Conservation (phyloP, 2,329 filamentous ascomycete genomes). For the Pleomassaria siparia region DNA sequence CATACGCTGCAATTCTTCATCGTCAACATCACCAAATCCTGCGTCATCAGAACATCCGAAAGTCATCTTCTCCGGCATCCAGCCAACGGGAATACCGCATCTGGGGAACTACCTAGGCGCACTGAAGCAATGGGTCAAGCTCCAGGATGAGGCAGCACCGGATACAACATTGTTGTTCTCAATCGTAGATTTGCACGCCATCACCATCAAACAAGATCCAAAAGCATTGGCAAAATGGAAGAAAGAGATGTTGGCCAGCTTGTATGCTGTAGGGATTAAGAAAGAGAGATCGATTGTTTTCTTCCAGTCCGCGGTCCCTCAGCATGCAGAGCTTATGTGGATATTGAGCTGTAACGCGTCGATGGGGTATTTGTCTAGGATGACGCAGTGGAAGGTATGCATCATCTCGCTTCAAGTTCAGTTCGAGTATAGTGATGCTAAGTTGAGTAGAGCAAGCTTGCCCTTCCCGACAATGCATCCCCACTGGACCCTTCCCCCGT, state of each 20-base stretch:
- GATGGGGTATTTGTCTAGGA: conserved; percentile 91
- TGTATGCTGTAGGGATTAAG: conserved; percentile 83
- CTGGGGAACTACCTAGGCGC: conserved; percentile 95
- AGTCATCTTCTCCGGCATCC: conserved; percentile 88
- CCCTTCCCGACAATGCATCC: conserved; percentile 60
- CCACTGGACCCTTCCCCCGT: conserved; percentile 54
- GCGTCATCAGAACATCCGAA: conserved; percentile 2
- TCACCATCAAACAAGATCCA: conserved; percentile 71
- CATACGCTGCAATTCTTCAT: not conserved
- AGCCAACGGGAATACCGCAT: conserved; percentile 92
- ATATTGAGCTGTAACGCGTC: conserved; percentile 89
- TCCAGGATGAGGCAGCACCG: conserved; percentile 66
- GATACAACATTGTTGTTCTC: conserved; percentile 74
- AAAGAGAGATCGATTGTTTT: conserved; percentile 78
- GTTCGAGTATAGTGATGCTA: not conserved
- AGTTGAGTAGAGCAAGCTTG: conserved; percentile 62
- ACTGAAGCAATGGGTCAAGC: conserved; percentile 77
- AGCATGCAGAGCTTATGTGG: conserved; percentile 94
- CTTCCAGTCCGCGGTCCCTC: conserved; percentile 74
- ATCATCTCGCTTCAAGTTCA: not conserved
- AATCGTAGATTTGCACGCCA: conserved; percentile 90
- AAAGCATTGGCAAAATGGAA: conserved; percentile 63
- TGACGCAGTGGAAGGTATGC: conserved; percentile 98
- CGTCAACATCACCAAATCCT: not conserved
- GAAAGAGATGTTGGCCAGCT: conserved; percentile 73